These are phyloP conservation scores for Corymbia citriodora DNA, from an alignment of 441 rosid genomes.

Conservation along the genomic window DNA sequence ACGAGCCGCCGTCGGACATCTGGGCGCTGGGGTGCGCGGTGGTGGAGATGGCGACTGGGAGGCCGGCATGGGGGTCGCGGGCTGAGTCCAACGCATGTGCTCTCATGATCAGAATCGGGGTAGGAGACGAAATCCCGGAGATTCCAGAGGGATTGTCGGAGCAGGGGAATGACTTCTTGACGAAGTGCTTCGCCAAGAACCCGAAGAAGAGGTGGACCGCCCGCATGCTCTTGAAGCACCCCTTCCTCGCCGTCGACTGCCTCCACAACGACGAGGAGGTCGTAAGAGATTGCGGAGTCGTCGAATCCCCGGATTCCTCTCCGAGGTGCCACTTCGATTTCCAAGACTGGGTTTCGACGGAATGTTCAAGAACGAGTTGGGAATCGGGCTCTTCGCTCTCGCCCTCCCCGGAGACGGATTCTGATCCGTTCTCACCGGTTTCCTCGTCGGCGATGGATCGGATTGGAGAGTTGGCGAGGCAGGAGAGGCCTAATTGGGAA, in stretches of 20 bases:
- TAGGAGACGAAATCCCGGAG: conserved; percentile 48
- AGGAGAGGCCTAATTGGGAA: conserved; percentile 38
- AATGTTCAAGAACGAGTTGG: not conserved
- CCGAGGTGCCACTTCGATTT: conserved; percentile 10
- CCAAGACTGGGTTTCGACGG: conserved; percentile 18
- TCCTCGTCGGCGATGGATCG: conserved; percentile 22
- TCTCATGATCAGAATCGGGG: conserved; percentile 59
- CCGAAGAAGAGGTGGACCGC: conserved; percentile 74
- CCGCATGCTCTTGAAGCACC: conserved; percentile 67
- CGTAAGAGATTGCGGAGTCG: conserved; percentile 51
- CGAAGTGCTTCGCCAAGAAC: conserved; percentile 59
- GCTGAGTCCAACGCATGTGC: conserved; percentile 28
- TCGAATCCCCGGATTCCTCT: conserved; percentile 30
- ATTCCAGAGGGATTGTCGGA: conserved; percentile 46
- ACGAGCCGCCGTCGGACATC: conserved; percentile 58
- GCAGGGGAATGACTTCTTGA: conserved; percentile 64
- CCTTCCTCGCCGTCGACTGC: conserved; percentile 37
- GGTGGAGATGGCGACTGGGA: conserved; percentile 73
- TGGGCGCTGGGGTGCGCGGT: conserved; percentile 89
- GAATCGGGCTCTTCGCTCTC: not conserved
- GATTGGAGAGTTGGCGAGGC: conserved; percentile 23
- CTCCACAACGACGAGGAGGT: conserved; percentile 42
- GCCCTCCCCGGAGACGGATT: not conserved
- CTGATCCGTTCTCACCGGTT: conserved; percentile 7
- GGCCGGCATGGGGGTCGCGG: conserved; percentile 55